Percentiles rank a stretch among this genome's conserved stretches.
Evolutionary conservation across 768 basidiomycete species (phyloP).

Genomic region (Leucocoprinus birnbaumii): DNA sequence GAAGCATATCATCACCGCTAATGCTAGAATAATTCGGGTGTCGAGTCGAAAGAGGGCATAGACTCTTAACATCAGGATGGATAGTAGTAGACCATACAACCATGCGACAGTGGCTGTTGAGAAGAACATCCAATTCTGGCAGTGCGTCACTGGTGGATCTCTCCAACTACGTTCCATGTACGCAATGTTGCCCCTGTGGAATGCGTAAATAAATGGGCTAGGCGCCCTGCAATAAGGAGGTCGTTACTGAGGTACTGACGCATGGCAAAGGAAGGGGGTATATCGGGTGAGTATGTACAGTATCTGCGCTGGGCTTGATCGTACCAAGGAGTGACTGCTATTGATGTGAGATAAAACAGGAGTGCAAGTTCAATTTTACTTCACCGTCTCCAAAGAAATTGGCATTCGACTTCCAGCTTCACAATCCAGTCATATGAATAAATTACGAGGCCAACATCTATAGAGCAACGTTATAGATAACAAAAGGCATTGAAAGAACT

Average conservation of each 20-base stretch:
- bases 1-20: background rate
- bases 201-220: no score
- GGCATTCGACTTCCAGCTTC: background rate
- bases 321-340: background rate
- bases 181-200: background rate
- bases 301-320: background rate
- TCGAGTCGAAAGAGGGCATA: background rate
- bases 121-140: background rate
- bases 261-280: background rate
- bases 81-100: background rate
- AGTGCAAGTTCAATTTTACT: background rate
- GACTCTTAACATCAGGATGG: background rate
- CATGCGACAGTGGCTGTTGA: background rate
- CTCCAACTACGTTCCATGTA: background rate
- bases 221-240: no score
- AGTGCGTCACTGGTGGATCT: background rate
- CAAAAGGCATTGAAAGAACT: background rate
- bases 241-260: background rate
- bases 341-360: background rate
- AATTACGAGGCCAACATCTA: background rate
- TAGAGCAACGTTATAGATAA: background rate
- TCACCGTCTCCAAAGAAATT: background rate
- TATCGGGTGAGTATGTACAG: conserved; percentile 5
- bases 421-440: background rate
- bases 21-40: background rate